These are phyloP conservation scores for Syzygium aqueum DNA, from an alignment of 345 rosid genomes.

Conservation along the genomic window DNA sequence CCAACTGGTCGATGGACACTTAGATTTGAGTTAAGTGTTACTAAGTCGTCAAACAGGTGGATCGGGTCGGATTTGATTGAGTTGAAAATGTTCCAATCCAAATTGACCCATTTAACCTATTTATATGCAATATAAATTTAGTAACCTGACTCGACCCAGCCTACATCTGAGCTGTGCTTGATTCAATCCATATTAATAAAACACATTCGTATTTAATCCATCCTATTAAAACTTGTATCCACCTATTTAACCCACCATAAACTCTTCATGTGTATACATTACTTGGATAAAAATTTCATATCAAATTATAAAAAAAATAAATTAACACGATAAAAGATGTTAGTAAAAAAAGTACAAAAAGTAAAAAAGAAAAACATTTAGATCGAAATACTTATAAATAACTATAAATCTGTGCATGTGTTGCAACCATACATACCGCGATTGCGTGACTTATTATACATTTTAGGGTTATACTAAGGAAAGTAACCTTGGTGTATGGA, in stretches of 20 bases:
- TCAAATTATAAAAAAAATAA: no score
- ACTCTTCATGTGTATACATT: no score
- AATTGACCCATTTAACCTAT: background rate
- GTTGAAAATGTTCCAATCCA: no score
- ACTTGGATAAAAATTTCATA: no score
- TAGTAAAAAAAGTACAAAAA: background rate
- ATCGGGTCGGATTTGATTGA: no score
- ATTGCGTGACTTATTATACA: background rate
- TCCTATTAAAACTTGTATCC: background rate
- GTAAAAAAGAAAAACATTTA: background rate
- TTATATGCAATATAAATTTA: background rate
- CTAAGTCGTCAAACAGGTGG: background rate
- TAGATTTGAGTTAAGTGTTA: no score
- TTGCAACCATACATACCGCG: background rate
- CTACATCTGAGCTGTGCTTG: background rate
- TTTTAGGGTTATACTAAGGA: no score
- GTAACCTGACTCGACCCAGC: background rate
- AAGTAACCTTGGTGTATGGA: no score
- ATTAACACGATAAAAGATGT: background rate
- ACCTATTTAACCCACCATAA: background rate
- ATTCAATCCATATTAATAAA: no score
- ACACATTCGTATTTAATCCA: background rate
- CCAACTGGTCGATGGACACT: no score
- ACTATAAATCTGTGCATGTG: background rate
- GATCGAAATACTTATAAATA: background rate